A percentile compares a stretch with the other conserved stretches of the same genome.
phyloP scores from a whole-genome alignment of 2,329 filamentous ascomycete species.

The Claviceps fusiformis region DNA sequence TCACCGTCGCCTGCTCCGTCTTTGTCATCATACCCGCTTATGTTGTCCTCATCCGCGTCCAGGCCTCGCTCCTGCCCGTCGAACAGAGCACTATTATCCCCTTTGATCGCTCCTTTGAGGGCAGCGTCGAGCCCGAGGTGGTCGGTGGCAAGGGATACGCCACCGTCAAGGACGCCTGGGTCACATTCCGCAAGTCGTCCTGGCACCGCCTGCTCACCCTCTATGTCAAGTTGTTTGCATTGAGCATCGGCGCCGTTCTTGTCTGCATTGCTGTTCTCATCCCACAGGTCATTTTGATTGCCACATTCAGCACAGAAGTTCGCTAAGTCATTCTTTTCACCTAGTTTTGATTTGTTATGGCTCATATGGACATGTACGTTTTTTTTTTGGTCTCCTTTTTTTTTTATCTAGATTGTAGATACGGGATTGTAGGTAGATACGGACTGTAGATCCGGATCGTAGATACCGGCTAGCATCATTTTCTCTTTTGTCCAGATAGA shows the following conservation, averaged over 20 bases:
- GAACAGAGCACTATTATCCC: conserved; percentile 74
- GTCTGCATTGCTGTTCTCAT: conserved; percentile 33
- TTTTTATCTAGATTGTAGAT: neutral
- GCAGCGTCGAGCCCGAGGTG: conserved; percentile 60
- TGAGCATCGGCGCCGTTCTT: conserved; percentile 34
- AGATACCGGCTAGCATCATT: neutral
- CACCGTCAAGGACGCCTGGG: conserved; percentile 64
- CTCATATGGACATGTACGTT: no score
- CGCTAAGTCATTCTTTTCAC: neutral
- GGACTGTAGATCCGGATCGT: no score
- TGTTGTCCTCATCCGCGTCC: conserved; percentile 67
- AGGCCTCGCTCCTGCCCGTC: conserved; percentile 73
- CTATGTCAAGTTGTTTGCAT: conserved; percentile 55
- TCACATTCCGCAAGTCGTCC: conserved; percentile 58
- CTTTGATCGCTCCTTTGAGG: conserved; percentile 77
- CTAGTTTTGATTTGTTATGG: neutral
- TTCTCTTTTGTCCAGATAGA: neutral
- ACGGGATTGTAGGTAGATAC: no score
- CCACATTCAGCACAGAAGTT: conserved; percentile 7
- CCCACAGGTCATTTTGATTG: conserved; percentile 35
- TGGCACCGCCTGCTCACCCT: conserved; percentile 63
- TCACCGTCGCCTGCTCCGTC: conserved; percentile 38
- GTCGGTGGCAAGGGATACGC: conserved; percentile 60
- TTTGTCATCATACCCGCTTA: conserved; percentile 61
- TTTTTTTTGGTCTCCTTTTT: neutral